Percentiles rank a stretch among this genome's conserved stretches.
Evolutionary conservation across 208 protist genomes (phyloP).

Genomic region (Trypanosoma platydactyli): DNA sequence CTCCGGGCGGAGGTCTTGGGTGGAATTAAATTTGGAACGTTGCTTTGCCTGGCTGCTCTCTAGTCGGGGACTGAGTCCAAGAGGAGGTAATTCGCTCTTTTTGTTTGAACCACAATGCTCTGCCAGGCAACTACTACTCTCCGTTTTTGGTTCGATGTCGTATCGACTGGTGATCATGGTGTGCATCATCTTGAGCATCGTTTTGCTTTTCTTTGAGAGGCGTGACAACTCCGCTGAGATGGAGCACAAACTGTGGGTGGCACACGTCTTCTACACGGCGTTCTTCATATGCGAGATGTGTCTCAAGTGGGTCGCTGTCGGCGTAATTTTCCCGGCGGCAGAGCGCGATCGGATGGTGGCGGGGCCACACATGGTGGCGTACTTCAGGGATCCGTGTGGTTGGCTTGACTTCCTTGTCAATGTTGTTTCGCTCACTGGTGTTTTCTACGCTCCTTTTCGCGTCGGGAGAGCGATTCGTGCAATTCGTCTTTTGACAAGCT

Average conservation of each 20-base stretch:
- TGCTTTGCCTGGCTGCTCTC: constrained; percentile 12
- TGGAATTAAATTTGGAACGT: neutral
- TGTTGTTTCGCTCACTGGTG: constrained; percentile 37
- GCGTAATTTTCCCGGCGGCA: constrained; percentile 24
- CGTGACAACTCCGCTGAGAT: constrained; percentile 5
- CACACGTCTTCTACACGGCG: constrained; percentile 50
- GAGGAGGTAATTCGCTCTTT: constrained; percentile 20
- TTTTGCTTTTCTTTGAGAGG: constrained; percentile 63
- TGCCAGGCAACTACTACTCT: constrained; percentile 33
- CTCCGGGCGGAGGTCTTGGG: neutral
- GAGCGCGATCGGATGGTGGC: constrained; percentile 9
- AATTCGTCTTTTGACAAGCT: constrained; percentile 44
- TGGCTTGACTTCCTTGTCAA: constrained; percentile 56
- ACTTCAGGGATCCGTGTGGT: constrained; percentile 47
- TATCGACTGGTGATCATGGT: constrained; percentile 39
- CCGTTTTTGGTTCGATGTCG: constrained; percentile 33
- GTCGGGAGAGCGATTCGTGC: constrained; percentile 41
- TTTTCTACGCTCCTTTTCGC: constrained; percentile 41
- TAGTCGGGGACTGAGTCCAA: neutral
- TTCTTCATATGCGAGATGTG: constrained; percentile 64
- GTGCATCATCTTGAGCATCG: constrained; percentile 37
- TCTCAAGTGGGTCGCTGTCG: constrained; percentile 53
- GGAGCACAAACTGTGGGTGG: constrained; percentile 13
- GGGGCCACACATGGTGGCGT: constrained; percentile 24
- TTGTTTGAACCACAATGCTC: constrained; percentile 26